phyloP scores from a whole-genome alignment of 2,329 filamentous ascomycete species.

The Paraconiothyrium brasiliense region DNA sequence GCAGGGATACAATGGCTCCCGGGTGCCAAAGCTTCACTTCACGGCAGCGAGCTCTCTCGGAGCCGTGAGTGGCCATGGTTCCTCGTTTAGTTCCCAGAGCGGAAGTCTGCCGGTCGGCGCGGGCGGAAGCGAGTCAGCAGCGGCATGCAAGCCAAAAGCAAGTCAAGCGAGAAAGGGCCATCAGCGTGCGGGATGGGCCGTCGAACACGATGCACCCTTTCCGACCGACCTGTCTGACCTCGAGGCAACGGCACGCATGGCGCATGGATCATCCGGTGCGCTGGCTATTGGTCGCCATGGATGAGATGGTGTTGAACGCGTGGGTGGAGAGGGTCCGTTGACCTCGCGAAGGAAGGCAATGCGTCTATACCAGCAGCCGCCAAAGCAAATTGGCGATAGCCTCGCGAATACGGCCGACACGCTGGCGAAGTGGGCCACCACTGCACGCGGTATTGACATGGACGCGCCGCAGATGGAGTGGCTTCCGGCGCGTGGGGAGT shows the following conservation, averaged over 20 bases:
- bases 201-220: conserved; percentile 10
- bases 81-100: not conserved
- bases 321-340: not conserved
- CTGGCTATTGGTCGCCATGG: conserved; percentile 6
- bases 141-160: conserved; percentile 14
- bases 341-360: conserved; percentile 9
- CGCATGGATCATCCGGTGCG: not conserved
- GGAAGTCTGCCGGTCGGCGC: conserved; percentile 12
- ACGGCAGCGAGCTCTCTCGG: not conserved
- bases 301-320: conserved; percentile 1
- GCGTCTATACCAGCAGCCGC: not conserved
- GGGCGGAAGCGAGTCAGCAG: conserved; percentile 14
- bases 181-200: conserved; percentile 15
- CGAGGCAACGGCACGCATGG: conserved; percentile 13
- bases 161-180: not conserved
- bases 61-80: not conserved
- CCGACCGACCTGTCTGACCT: conserved; percentile 8
- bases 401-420: conserved; percentile 3
- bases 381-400: not conserved
- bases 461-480: conserved; percentile 8
- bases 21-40: not conserved
- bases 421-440: conserved; percentile 8
- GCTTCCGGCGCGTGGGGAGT: conserved; percentile 6
- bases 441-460: conserved; percentile 3
- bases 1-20: not conserved